phyloP scores from a whole-genome alignment of 352 stramenopile genomes.

The Pythium utonaiense region DNA sequence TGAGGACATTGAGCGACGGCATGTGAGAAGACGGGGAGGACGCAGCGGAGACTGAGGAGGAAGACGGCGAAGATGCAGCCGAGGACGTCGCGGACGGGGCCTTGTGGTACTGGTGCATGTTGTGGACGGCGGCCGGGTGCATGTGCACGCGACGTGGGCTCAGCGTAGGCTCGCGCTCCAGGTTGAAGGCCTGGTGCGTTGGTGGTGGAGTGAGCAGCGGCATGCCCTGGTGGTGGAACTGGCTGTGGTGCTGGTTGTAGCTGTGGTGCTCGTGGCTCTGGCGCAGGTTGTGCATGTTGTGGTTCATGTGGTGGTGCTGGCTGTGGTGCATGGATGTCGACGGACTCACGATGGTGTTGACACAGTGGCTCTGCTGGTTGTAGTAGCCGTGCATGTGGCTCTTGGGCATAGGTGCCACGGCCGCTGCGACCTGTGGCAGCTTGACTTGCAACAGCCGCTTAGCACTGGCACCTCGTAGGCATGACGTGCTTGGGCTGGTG shows the following conservation, averaged over 20 bases:
- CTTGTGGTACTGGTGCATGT: conserved; percentile 3
- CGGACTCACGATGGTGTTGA: conserved; percentile 16
- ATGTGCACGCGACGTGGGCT: conserved; percentile 10
- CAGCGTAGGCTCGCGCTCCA: conserved; percentile 32
- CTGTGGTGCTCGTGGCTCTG: conserved; percentile 1
- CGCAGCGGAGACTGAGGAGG: conserved; percentile 4
- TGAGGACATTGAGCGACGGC: conserved; percentile 64
- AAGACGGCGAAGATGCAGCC: conserved; percentile 1
- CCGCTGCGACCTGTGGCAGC: conserved; percentile 29
- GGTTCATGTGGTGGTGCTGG: background rate
- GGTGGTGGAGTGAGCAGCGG: conserved; percentile 41
- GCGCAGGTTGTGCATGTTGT: background rate
- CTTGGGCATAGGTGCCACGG: conserved; percentile 13
- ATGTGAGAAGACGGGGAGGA: conserved; percentile 20
- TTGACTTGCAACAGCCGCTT: conserved; percentile 73
- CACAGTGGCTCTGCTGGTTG: conserved; percentile 10
- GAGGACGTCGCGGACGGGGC: background rate
- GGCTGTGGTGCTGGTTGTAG: conserved; percentile 2
- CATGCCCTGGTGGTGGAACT: conserved; percentile 6
- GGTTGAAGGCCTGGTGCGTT: conserved; percentile 39
- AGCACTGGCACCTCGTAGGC: conserved; percentile 59
- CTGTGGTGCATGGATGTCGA: background rate
- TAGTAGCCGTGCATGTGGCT: conserved; percentile 7
- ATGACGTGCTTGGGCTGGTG: conserved; percentile 40
- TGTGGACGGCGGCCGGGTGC: conserved; percentile 6